phyloP scores from a whole-genome alignment of 257 asterid species.

The Cynanchum wilfordii region DNA sequence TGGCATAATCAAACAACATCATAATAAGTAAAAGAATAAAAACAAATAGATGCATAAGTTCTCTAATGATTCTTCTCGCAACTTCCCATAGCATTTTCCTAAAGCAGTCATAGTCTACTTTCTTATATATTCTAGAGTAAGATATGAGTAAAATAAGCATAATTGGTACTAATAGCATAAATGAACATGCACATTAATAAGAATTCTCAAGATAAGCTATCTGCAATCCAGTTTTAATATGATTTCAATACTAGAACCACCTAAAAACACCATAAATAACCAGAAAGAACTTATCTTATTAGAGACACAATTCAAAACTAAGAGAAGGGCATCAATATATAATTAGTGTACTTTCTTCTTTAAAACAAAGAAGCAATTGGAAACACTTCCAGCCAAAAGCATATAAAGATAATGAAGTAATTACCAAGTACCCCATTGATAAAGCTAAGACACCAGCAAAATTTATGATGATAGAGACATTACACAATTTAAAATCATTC shows the following conservation, averaged over 20 bases:
- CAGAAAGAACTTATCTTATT: not conserved
- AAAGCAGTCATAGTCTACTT: not conserved
- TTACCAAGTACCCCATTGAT: not conserved
- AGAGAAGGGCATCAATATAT: not conserved
- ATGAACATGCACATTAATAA: no score
- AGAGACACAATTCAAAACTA: not conserved
- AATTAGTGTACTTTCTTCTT: not conserved
- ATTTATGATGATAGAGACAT: not conserved
- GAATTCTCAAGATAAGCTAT: not conserved
- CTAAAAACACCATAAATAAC: not conserved
- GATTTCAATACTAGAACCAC: not conserved
- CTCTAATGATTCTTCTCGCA: not conserved
- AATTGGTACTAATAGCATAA: no score
- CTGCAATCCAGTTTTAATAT: not conserved
- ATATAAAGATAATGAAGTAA: no score
- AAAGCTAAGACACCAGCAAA: not conserved
- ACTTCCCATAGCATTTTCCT: not conserved
- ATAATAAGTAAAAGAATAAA: no score
- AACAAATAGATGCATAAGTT: no score
- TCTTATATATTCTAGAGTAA: no score
- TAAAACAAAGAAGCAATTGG: no score
- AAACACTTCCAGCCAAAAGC: not conserved
- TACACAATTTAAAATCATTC: not conserved
- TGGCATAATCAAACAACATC: not conserved
- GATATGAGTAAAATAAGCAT: not conserved